Evolutionary conservation across 1,284 basidiomycete genomes (phyloP).

Genomic region (Afroboletus lepidellus): DNA sequence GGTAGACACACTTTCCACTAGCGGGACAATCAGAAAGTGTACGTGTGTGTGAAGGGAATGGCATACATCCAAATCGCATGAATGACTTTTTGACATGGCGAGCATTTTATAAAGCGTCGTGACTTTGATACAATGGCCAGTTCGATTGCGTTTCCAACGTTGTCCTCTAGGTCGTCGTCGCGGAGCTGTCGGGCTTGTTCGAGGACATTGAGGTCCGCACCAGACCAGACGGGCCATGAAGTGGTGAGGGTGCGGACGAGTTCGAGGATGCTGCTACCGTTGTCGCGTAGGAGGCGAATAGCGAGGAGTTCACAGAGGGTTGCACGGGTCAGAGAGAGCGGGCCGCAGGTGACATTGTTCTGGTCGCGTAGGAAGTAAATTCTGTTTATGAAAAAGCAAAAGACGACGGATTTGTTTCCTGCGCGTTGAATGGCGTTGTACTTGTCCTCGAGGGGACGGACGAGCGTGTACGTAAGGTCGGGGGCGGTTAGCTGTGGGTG

Average conservation of each 20-base stretch:
- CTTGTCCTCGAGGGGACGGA: conserved; percentile 73
- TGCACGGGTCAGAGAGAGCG: conserved; percentile 76
- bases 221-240: conserved; percentile 84
- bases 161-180: conserved; percentile 72
- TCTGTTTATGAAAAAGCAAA: conserved; percentile 87
- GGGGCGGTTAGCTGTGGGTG: conserved; percentile 65
- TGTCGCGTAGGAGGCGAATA: conserved; percentile 75
- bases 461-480: conserved; percentile 84
- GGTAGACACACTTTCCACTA: conserved; percentile 87
- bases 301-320: conserved; percentile 88
- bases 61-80: conserved; percentile 73
- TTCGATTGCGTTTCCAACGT: conserved; percentile 87
- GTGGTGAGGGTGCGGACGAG: conserved; percentile 82
- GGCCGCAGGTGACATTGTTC: conserved; percentile 54
- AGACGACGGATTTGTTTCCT: conserved; percentile 76
- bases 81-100: conserved; percentile 86
- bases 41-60: background rate
- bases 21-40: conserved; percentile 7
- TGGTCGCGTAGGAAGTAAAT: conserved; percentile 82
- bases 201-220: conserved; percentile 68
- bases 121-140: conserved; percentile 85
- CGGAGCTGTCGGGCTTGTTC: conserved; percentile 66
- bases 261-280: conserved; percentile 73
- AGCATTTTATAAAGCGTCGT: conserved; percentile 84
- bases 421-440: conserved; percentile 61